A percentile compares a stretch with the other conserved stretches of the same genome.
These are phyloP conservation scores for Polyplosphaeria fusca DNA, from an alignment of 495 filamentous ascomycete genomes.

Conservation along the genomic window DNA sequence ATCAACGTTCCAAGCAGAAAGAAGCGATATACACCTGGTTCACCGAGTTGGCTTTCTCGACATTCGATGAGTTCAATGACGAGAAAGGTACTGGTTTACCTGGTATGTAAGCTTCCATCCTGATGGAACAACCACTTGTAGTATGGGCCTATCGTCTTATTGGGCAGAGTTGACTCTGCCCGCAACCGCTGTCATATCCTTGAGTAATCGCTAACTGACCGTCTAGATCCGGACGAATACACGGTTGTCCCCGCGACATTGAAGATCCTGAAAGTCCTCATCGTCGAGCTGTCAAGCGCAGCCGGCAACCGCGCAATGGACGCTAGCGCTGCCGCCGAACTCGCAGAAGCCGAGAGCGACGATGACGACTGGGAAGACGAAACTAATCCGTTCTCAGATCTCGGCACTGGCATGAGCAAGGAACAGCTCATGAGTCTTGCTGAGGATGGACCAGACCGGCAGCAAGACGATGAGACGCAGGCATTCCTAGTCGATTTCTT, in stretches of 20 bases:
- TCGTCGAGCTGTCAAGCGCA: conserved; percentile 78
- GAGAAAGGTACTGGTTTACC: too few species aligned
- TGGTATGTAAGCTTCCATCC: too few species aligned
- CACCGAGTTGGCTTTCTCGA: too few species aligned
- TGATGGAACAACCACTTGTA: too few species aligned
- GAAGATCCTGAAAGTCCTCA: conserved; percentile 93
- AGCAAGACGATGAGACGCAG: conserved; percentile 90
- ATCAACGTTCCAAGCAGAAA: too few species aligned
- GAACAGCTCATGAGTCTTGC: conserved; percentile 67
- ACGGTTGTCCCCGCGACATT: conserved; percentile 83
- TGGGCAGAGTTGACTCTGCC: neutral
- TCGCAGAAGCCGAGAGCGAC: conserved; percentile 49
- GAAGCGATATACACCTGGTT: too few species aligned
- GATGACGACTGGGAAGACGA: conserved; percentile 90
- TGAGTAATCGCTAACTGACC: neutral
- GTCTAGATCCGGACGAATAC: conserved; percentile 78
- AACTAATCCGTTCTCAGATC: conserved; percentile 60
- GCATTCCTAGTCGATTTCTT: conserved; percentile 81
- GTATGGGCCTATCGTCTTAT: too few species aligned
- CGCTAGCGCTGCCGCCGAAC: conserved; percentile 37
- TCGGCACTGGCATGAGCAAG: conserved; percentile 48
- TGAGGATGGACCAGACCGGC: conserved; percentile 55
- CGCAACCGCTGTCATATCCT: neutral
- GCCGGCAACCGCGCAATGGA: conserved; percentile 35
- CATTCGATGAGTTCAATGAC: too few species aligned